A percentile compares a stretch with the other conserved stretches of the same genome.
These are phyloP conservation scores for Coniochaeta ligniaria DNA, from an alignment of 2,329 filamentous ascomycete genomes.

Conservation along the genomic window DNA sequence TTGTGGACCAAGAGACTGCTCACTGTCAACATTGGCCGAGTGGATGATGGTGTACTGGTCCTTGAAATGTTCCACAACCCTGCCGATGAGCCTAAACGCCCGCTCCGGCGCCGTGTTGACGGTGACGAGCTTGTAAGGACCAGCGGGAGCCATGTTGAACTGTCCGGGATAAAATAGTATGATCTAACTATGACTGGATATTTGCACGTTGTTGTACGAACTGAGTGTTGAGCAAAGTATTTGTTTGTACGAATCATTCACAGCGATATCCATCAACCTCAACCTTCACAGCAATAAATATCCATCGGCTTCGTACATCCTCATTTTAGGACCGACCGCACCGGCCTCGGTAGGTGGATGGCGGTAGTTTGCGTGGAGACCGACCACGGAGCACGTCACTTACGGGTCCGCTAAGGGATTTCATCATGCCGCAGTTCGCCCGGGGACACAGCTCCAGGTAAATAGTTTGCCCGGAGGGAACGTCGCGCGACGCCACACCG, in stretches of 20 bases:
- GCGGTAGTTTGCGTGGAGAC: background rate
- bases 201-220: background rate
- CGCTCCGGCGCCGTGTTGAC: constrained; percentile 63
- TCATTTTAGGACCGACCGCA: background rate
- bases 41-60: constrained; percentile 57
- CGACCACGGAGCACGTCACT: background rate
- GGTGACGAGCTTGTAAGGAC: constrained; percentile 57
- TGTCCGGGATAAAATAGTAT: background rate
- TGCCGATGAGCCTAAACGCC: constrained; percentile 54
- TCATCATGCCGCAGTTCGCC: background rate
- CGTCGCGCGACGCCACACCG: too few relatives aligned
- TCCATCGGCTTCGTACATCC: background rate
- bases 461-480: background rate
- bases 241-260: too few relatives aligned
- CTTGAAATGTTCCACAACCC: constrained; percentile 52
- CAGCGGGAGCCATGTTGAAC: constrained; percentile 25
- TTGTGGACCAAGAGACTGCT: constrained; percentile 9
- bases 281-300: background rate
- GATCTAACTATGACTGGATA: background rate
- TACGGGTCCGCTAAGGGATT: background rate
- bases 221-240: background rate
- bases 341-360: background rate
- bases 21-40: constrained; percentile 55
- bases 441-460: background rate
- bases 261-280: background rate